Evolutionary conservation across 768 basidiomycete species (phyloP).

Genomic region (Pulveroboletus sp.): DNA sequence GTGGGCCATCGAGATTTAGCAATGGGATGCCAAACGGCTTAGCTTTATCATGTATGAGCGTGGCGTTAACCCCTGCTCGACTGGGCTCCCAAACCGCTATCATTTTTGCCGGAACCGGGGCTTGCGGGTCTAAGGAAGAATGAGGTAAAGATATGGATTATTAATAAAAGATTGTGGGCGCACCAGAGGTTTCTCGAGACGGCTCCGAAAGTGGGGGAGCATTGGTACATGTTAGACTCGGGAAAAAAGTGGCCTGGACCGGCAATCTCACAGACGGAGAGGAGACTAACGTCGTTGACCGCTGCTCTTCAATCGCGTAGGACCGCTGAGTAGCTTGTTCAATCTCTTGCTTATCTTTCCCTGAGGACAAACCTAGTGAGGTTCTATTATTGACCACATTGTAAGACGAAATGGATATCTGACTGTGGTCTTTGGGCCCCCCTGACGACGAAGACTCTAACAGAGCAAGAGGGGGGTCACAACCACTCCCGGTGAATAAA

Average conservation of each 20-base stretch:
- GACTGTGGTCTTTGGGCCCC: slow-evolving; percentile 9
- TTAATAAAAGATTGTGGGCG: slow-evolving; percentile 8
- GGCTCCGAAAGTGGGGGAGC: neutral
- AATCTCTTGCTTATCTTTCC: slow-evolving; percentile 6
- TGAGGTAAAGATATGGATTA: slow-evolving; percentile 13
- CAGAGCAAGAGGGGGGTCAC: neutral
- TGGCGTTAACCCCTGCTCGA: slow-evolving; percentile 4
- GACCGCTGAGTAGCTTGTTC: neutral
- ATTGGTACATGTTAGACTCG: neutral
- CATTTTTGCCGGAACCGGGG: slow-evolving; percentile 11
- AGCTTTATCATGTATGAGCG: slow-evolving; percentile 9
- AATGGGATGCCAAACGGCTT: slow-evolving; percentile 35
- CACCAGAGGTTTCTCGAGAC: slow-evolving; percentile 16
- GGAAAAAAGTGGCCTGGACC: slow-evolving; percentile 4
- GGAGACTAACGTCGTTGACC: neutral
- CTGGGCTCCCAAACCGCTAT: neutral
- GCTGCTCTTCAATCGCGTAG: neutral
- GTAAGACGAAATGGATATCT: slow-evolving; percentile 5
- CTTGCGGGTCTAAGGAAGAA: slow-evolving; percentile 10
- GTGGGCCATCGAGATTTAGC: slow-evolving; percentile 54
- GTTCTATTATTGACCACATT: neutral
- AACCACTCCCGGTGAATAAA: neutral
- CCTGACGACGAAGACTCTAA: neutral
- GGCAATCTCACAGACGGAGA: slow-evolving; percentile 4
- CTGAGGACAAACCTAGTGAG: slow-evolving; percentile 5